Conservation (phyloP, 805 yeast species). For the Barnettozyma wickerhamii region DNA sequence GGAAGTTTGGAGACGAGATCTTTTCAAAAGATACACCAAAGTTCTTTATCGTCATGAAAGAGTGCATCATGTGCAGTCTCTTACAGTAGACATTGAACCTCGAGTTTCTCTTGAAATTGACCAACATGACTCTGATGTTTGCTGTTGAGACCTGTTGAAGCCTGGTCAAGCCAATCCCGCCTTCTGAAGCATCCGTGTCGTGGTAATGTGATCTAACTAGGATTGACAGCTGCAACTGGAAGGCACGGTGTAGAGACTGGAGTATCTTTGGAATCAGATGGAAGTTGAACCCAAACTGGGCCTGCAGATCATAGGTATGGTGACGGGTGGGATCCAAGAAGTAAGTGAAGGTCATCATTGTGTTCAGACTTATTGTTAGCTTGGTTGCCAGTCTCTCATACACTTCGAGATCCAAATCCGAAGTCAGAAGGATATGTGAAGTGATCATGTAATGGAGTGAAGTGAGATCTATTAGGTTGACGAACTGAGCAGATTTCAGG, state of each 20-base stretch:
- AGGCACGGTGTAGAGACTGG: slow-evolving; percentile 10
- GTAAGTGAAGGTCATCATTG: slow-evolving; percentile 6
- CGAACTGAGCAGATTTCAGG: slow-evolving; percentile 8
- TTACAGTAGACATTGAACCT: slow-evolving; percentile 4
- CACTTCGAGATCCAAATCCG: neutral
- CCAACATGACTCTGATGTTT: slow-evolving; percentile 1
- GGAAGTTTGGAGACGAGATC: neutral
- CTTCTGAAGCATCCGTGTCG: neutral
- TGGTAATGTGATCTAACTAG: slow-evolving; percentile 7
- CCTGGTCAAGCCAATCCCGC: too few species aligned
- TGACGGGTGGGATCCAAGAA: slow-evolving; percentile 10
- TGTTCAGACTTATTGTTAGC: slow-evolving; percentile 8
- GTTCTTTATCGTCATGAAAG: slow-evolving; percentile 7
- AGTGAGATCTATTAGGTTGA: slow-evolving; percentile 2
- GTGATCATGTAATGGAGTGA: slow-evolving; percentile 2
- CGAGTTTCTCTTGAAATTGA: slow-evolving; percentile 2
- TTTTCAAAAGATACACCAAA: slow-evolving; percentile 2
- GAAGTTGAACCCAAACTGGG: slow-evolving; percentile 13
- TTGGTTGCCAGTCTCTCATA: slow-evolving; percentile 1
- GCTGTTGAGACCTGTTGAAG: neutral
- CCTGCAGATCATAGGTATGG: slow-evolving; percentile 10
- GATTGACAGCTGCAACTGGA: slow-evolving; percentile 13
- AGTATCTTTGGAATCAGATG: slow-evolving; percentile 14
- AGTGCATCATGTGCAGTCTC: slow-evolving; percentile 8
- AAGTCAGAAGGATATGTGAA: neutral